A percentile compares a stretch with the other conserved stretches of the same genome.
Evolutionary conservation across 2,329 filamentous ascomycete species (phyloP).

Genomic region (Fusarium penzigii): DNA sequence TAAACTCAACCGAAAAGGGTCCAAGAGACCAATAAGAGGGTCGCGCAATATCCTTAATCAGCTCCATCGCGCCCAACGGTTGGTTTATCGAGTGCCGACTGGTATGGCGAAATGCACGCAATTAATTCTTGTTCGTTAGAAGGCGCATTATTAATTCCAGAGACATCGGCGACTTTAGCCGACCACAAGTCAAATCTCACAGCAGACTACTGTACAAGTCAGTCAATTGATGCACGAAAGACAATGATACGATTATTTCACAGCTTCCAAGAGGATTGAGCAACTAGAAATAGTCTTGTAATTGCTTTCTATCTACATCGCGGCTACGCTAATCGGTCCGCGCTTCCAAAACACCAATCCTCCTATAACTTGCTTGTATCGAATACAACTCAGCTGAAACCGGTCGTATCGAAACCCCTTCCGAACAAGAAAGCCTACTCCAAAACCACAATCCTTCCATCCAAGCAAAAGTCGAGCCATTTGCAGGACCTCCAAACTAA

Average conservation of each 20-base stretch:
- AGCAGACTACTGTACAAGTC: no score
- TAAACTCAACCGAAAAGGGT: conserved; percentile 11
- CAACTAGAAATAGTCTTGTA: not conserved
- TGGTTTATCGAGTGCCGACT: not conserved
- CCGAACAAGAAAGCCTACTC: conserved; percentile 33
- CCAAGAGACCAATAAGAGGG: conserved; percentile 20
- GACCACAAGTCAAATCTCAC: no score
- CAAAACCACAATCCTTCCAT: conserved; percentile 32
- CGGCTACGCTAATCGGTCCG: conserved; percentile 24
- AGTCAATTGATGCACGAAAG: no score
- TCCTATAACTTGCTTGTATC: conserved; percentile 16
- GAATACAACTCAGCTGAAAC: no score
- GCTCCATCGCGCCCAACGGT: conserved; percentile 10
- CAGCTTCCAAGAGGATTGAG: no score
- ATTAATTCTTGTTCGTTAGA: no score
- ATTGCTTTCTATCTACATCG: conserved; percentile 30
- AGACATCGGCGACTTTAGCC: no score
- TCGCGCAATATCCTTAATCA: conserved; percentile 24
- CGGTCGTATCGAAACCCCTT: conserved; percentile 9
- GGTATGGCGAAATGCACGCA: no score
- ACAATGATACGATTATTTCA: no score
- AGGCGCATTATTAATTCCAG: no score
- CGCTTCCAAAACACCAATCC: conserved; percentile 28
- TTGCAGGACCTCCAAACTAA: no score
- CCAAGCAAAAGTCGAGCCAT: conserved; percentile 7